phyloP scores from a whole-genome alignment of 2,329 filamentous ascomycete species.

The Endoconidiophora laricicola region DNA sequence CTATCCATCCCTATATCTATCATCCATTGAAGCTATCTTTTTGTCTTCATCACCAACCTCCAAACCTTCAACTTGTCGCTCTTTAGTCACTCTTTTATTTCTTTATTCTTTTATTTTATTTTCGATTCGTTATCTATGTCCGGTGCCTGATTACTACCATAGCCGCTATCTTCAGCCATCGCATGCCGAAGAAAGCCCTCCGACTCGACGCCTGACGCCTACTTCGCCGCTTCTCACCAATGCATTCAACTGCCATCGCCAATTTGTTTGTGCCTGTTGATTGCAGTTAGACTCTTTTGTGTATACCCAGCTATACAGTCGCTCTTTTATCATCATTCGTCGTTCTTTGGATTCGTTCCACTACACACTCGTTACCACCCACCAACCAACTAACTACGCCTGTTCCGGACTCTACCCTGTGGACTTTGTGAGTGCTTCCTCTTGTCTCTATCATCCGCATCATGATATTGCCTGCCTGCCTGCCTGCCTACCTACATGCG shows the following conservation, averaged over 20 bases:
- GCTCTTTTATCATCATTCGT: background rate
- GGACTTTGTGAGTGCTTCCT: no score
- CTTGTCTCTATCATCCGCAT: no score
- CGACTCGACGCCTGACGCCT: background rate
- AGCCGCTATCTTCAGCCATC: background rate
- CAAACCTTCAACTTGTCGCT: background rate
- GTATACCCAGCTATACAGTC: background rate
- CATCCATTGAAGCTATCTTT: no score
- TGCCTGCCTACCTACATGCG: no score
- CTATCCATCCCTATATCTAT: no score
- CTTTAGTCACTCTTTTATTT: constrained; percentile 4
- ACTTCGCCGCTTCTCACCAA: background rate
- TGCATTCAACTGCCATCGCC: background rate
- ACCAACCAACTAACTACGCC: no score
- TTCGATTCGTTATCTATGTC: background rate
- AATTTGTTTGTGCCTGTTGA: background rate
- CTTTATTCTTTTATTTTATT: background rate
- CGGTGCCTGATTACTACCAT: background rate
- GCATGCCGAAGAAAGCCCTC: background rate
- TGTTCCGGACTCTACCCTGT: no score
- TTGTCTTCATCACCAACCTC: background rate
- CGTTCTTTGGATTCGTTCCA: background rate
- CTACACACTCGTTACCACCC: background rate
- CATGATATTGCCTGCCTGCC: no score
- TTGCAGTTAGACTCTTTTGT: no score